Evolutionary conservation across 768 basidiomycete species (phyloP).

Genomic region (Sporobolomyces phaffii): DNA sequence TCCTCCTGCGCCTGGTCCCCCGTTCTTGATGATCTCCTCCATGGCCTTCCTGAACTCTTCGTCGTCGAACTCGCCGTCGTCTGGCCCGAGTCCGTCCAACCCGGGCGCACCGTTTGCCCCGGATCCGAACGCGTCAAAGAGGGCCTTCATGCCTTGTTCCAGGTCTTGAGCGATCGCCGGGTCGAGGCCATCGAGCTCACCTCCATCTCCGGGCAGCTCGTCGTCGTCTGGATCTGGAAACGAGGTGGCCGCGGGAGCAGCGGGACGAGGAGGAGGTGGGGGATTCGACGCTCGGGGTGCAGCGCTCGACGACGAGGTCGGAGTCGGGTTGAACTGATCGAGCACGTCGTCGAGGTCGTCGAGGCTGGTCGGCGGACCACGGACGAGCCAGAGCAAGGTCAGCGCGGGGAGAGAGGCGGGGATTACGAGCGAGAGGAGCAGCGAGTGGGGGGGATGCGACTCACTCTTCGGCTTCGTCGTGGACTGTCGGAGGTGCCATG

Average conservation of each 20-base stretch:
- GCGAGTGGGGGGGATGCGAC: neutral
- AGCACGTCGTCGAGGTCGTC: slow-evolving; percentile 39
- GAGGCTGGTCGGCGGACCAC: slow-evolving; percentile 17
- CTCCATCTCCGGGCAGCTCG: neutral
- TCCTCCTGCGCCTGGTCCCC: slow-evolving; percentile 4
- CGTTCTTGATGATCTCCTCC: slow-evolving; percentile 27
- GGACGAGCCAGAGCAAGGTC: neutral
- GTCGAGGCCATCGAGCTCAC: slow-evolving; percentile 11
- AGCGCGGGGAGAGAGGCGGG: neutral
- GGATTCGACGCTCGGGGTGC: no score
- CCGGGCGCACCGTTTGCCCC: neutral
- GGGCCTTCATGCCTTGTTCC: slow-evolving; percentile 35
- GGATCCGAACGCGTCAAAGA: slow-evolving; percentile 25
- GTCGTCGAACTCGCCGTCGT: slow-evolving; percentile 19
- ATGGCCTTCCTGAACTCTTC: slow-evolving; percentile 32
- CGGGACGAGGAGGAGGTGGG: neutral
- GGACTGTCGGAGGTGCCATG: slow-evolving; percentile 17
- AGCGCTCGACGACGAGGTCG: no score
- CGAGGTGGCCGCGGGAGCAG: neutral
- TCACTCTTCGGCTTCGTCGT: slow-evolving; percentile 23
- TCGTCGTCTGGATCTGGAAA: slow-evolving; percentile 34
- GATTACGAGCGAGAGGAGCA: neutral
- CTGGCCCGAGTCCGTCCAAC: neutral
- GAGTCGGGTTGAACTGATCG: slow-evolving; percentile 35
- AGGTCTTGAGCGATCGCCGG: slow-evolving; percentile 30